These are phyloP conservation scores for Alternaria incomplexa DNA, from an alignment of 2,329 filamentous ascomycete species.

Conservation along the genomic window DNA sequence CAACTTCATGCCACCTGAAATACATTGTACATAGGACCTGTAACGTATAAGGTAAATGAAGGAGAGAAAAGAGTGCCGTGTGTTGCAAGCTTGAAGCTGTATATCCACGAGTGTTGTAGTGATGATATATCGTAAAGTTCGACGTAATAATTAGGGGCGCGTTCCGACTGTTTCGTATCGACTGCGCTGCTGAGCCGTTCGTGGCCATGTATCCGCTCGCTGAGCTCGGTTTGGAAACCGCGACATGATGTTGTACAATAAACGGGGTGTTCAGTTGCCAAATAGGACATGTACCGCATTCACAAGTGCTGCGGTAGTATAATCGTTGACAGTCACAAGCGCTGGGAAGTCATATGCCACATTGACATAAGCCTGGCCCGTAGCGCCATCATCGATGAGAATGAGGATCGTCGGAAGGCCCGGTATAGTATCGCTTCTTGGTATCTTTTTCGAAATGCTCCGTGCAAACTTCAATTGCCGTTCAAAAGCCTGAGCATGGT, in stretches of 20 bases:
- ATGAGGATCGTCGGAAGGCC: slow-evolving; percentile 36
- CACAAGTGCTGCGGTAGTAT: slow-evolving; percentile 33
- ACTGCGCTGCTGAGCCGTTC: too few species aligned
- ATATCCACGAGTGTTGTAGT: too few species aligned
- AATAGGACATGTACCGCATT: slow-evolving; percentile 37
- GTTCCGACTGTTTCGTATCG: too few species aligned
- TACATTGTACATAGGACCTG: too few species aligned
- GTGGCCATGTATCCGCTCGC: too few species aligned
- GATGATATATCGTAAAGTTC: too few species aligned
- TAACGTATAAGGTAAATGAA: too few species aligned
- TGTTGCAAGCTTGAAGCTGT: too few species aligned
- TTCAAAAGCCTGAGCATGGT: slow-evolving; percentile 33
- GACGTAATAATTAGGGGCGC: too few species aligned
- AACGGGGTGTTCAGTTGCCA: slow-evolving; percentile 7
- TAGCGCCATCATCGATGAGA: slow-evolving; percentile 28
- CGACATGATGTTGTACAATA: not conserved
- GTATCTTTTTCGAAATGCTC: slow-evolving; percentile 24
- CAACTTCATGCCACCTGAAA: too few species aligned
- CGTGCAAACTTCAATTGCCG: slow-evolving; percentile 40
- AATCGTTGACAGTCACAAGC: slow-evolving; percentile 35
- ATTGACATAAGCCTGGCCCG: slow-evolving; percentile 22
- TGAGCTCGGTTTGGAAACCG: too few species aligned
- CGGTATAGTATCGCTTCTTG: slow-evolving; percentile 18
- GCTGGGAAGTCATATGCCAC: slow-evolving; percentile 36
- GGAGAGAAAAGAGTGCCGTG: too few species aligned